Evolutionary conservation across 768 basidiomycete genomes (phyloP).

Genomic region (Podaxis mareebaensis): DNA sequence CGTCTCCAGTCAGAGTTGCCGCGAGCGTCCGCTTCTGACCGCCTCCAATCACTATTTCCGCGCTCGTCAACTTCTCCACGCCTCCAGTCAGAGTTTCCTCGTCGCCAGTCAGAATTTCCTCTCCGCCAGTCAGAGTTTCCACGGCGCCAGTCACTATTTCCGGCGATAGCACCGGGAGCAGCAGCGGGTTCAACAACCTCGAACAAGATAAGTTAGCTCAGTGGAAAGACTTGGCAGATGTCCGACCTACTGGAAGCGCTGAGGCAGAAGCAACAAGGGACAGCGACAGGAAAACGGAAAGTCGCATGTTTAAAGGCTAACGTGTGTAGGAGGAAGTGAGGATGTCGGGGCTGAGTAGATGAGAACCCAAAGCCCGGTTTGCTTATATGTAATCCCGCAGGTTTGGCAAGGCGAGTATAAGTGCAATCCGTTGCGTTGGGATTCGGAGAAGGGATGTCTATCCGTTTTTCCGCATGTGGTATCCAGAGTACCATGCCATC

Average conservation of each 20-base stretch:
- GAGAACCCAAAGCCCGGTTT: slow-evolving; percentile 21
- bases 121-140: slow-evolving; percentile 14
- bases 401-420: slow-evolving; percentile 35
- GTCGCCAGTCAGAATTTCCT: slow-evolving; percentile 20
- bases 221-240: slow-evolving; percentile 2
- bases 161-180: slow-evolving; percentile 6
- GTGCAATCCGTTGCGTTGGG: slow-evolving; percentile 30
- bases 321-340: slow-evolving; percentile 26
- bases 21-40: slow-evolving; percentile 15
- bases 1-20: slow-evolving; percentile 24
- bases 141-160: slow-evolving; percentile 22
- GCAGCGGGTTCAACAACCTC: slow-evolving; percentile 25
- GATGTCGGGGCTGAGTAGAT: slow-evolving; percentile 25
- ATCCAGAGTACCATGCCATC: slow-evolving; percentile 29
- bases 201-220: slow-evolving; percentile 8
- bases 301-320: slow-evolving; percentile 32
- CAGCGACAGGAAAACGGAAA: slow-evolving; percentile 34
- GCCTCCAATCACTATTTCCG: slow-evolving; percentile 17
- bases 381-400: slow-evolving; percentile 34
- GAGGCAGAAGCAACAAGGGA: slow-evolving; percentile 33
- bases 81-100: slow-evolving; percentile 19
- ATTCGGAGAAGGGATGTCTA: slow-evolving; percentile 32
- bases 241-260: slow-evolving; percentile 38
- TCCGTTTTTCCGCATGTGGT: slow-evolving; percentile 37
- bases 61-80: slow-evolving; percentile 16